Evolutionary conservation across 2,329 filamentous ascomycete species (phyloP).

Genomic region (Mariannaea sp.): DNA sequence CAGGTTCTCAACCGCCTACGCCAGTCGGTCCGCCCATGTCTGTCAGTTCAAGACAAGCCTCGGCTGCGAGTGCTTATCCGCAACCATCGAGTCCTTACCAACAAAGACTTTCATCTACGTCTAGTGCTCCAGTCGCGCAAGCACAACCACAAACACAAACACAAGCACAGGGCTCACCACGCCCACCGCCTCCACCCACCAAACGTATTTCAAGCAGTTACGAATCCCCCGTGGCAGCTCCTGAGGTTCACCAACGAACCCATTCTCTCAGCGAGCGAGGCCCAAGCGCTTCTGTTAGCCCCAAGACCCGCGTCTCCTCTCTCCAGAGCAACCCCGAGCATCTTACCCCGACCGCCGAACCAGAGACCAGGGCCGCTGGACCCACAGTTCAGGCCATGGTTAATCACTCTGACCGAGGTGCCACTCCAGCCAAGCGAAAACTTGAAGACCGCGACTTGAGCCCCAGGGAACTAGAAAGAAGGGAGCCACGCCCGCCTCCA

Average conservation of each 20-base stretch:
- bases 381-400: constrained; percentile 37
- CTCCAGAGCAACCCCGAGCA: constrained; percentile 51
- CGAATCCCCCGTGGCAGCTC: constrained; percentile 44
- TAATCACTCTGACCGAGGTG: constrained; percentile 39
- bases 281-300: constrained; percentile 75
- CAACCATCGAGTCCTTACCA: constrained; percentile 66
- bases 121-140: constrained; percentile 38
- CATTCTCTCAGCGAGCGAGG: constrained; percentile 67
- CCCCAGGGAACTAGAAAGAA: constrained; percentile 57
- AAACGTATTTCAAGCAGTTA: constrained; percentile 52
- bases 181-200: constrained; percentile 43
- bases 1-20: constrained; percentile 59
- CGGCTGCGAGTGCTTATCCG: constrained; percentile 41
- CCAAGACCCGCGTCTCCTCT: constrained; percentile 69
- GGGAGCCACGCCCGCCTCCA: constrained; percentile 54
- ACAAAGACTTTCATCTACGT: constrained; percentile 48
- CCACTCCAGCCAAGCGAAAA: constrained; percentile 49
- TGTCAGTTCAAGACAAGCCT: constrained; percentile 49
- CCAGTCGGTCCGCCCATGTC: constrained; percentile 57
- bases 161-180: constrained; percentile 43
- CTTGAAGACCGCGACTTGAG: constrained; percentile 49
- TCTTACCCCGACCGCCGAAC: constrained; percentile 32
- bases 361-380: constrained; percentile 33
- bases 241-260: constrained; percentile 53
- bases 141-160: constrained; percentile 39